Percentiles rank a stretch among this genome's conserved stretches.
These are phyloP conservation scores for Lactifluus volemus DNA, from an alignment of 768 basidiomycete species.

Conservation along the genomic window DNA sequence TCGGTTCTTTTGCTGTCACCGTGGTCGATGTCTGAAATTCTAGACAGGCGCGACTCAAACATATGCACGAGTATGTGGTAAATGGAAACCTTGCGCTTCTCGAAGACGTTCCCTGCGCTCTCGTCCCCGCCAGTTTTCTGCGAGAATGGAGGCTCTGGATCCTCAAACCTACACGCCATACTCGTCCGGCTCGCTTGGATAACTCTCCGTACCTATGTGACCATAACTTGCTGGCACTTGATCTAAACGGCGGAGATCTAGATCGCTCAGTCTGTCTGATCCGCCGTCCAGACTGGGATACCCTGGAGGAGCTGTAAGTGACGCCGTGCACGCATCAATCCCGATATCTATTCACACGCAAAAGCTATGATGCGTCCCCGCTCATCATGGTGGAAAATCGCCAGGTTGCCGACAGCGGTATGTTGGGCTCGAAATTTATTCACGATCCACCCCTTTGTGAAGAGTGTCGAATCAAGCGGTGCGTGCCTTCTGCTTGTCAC, in stretches of 20 bases:
- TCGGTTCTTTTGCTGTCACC: neutral
- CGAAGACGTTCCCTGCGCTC: constrained; percentile 44
- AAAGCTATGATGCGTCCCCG: constrained; percentile 17
- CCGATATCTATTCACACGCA: neutral
- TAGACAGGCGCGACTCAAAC: constrained; percentile 49
- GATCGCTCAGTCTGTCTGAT: constrained; percentile 50
- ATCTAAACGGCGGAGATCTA: constrained; percentile 58
- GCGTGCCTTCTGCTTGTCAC: constrained; percentile 3
- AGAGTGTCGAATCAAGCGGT: constrained; percentile 19
- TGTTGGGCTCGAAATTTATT: constrained; percentile 20
- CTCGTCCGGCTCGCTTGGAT: constrained; percentile 55
- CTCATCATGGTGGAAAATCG: constrained; percentile 13
- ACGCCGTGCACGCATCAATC: neutral
- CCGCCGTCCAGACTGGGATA: constrained; percentile 55
- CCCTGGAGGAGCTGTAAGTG: constrained; percentile 48
- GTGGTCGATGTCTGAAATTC: neutral
- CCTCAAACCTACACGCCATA: constrained; percentile 40
- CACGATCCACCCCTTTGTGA: constrained; percentile 23
- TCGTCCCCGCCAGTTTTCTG: constrained; percentile 54
- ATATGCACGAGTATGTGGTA: constrained; percentile 50
- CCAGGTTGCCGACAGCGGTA: constrained; percentile 3
- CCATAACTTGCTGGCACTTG: constrained; percentile 54
- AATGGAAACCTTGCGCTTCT: constrained; percentile 37
- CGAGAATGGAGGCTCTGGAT: constrained; percentile 67
- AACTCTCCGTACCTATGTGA: constrained; percentile 58